Evolutionary conservation across 2,329 filamentous ascomycete species (phyloP).

Genomic region (Colletotrichum zoysiae): DNA sequence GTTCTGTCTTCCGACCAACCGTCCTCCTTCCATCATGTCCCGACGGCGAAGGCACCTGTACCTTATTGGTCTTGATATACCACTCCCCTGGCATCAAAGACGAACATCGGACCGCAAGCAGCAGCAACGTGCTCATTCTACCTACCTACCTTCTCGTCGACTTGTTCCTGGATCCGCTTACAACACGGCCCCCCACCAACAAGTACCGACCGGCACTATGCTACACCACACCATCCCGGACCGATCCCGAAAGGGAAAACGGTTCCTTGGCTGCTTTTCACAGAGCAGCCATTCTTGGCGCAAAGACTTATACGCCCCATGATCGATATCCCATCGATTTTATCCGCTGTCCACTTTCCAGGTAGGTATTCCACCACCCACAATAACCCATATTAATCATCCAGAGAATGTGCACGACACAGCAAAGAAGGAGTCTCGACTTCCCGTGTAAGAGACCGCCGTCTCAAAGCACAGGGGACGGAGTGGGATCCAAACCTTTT

Average conservation of each 20-base stretch:
- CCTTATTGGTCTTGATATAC: not conserved
- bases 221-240: conserved; percentile 17
- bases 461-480: conserved; percentile 36
- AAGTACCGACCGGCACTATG: conserved; percentile 20
- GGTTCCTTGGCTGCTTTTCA: conserved; percentile 13
- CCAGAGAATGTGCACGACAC: conserved; percentile 6
- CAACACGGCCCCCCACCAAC: conserved; percentile 21
- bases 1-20: not conserved
- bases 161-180: conserved; percentile 31
- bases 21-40: not conserved
- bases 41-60: not conserved
- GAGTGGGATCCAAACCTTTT: conserved; percentile 38
- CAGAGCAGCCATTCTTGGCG: conserved; percentile 14
- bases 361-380: not conserved
- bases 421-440: conserved; percentile 5
- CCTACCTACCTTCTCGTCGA: not conserved
- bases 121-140: not conserved
- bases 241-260: conserved; percentile 1
- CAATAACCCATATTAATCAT: conserved; percentile 1
- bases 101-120: not conserved
- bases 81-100: not conserved
- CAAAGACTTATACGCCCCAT: conserved; percentile 31
- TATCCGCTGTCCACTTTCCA: conserved; percentile 24
- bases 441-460: conserved; percentile 12
- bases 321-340: conserved; percentile 20